A percentile compares a stretch with the other conserved stretches of the same genome.
These are phyloP conservation scores for Didymosphaeria variabile DNA, from an alignment of 2,329 filamentous ascomycete genomes.

Conservation along the genomic window DNA sequence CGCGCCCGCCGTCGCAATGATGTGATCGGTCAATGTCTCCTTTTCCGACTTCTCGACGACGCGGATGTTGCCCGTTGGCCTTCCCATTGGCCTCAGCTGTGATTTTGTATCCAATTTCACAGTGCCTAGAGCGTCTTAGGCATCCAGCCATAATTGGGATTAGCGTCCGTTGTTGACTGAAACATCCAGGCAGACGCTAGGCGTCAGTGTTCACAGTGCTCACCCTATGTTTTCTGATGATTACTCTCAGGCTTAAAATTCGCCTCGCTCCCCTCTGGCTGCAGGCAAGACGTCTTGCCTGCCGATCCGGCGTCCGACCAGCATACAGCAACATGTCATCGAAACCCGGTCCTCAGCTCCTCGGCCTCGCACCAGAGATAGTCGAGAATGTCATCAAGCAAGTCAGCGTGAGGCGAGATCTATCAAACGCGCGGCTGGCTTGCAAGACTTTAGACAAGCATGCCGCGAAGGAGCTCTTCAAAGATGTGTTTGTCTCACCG, in stretches of 20 bases:
- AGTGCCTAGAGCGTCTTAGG: background rate
- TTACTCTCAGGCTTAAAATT: background rate
- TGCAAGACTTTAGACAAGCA: slow-evolving; percentile 9
- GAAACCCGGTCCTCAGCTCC: background rate
- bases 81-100: too few relatives aligned
- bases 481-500: slow-evolving; percentile 6
- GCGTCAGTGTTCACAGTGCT: too few relatives aligned
- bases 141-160: background rate
- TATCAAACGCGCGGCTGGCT: slow-evolving; percentile 7
- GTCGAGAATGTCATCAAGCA: slow-evolving; percentile 4
- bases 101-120: too few relatives aligned
- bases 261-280: slow-evolving; percentile 1
- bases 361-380: slow-evolving; percentile 7
- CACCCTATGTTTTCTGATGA: background rate
- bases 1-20: too few relatives aligned
- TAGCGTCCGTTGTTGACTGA: slow-evolving; percentile 7
- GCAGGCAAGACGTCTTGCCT: background rate
- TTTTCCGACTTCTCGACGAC: too few relatives aligned
- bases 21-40: too few relatives aligned
- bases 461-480: slow-evolving; percentile 12
- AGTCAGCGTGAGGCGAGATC: background rate
- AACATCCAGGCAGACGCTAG: background rate
- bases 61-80: too few relatives aligned
- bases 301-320: background rate
- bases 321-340: slow-evolving; percentile 1